Base-by-base conservation (phyloP, 106 monocot species). In the Allium sativum region DNA sequence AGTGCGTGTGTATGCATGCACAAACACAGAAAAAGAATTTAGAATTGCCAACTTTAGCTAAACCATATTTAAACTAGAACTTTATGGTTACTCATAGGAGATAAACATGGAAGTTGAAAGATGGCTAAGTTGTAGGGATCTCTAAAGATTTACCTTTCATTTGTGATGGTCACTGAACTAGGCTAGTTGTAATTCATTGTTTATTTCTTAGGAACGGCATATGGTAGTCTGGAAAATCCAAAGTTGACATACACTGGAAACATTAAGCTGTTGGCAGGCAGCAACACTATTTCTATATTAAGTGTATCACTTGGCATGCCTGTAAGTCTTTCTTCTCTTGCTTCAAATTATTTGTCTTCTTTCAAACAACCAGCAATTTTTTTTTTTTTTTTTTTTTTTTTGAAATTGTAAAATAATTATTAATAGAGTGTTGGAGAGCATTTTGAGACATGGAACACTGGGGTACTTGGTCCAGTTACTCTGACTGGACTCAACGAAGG, bases 401-500 rank as follows among this genome's bases (percentile, higher is more conserved):
- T 15, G n/a, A 9, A 42, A 21, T 22, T 63, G 63, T 44, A 50
- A 50, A 50, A 31, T 31, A 31, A 31, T 3, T 2, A 2, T 31
- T 31, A 31, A 31, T 31, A 62, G 82, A 82, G 78, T 58, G 69
- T 76, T 1, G 83, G 83, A 48, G 63, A 63, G 48, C 63, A 63
- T 63, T 63, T 63, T 63, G 63, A 63, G 63, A 63, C 63, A 45
- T 63, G 63, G 63, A 63, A 63, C 31, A 48, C 47, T 63, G 63
- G 63, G 48, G 48, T 63, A 12, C 63, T 83, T 65, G 83, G 83
- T 51, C 83, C 83, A 8, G 78, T 83, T 11, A 57, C 60, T 44
- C 68, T 83, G 58, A 76, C 69, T 66, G 83, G 83, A 45, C 75
- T 83, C 12, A 79, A 83, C 46, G 83, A 83, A 56, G 83, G 83